Conservation (phyloP, 768 basidiomycete species). For the Rhodotorula graminis region DNA sequence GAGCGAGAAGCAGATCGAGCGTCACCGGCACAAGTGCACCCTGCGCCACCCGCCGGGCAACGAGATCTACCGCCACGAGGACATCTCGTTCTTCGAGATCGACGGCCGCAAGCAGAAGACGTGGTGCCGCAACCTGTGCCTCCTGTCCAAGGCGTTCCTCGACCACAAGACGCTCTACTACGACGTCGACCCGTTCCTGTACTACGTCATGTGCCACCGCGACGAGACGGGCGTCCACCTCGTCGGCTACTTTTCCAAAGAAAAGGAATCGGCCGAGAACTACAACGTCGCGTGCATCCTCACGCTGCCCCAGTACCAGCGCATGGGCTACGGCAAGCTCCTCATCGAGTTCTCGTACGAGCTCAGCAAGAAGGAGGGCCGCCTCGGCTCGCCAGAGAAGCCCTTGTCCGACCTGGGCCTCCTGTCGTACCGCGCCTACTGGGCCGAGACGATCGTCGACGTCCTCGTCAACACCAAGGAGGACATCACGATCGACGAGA, state of each 20-base stretch:
- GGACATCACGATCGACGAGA: constrained; percentile 90
- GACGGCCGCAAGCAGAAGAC: constrained; percentile 93
- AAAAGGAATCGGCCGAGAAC: constrained; percentile 94
- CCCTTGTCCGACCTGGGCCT: constrained; percentile 91
- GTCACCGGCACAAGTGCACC: constrained; percentile 86
- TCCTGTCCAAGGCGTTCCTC: constrained; percentile 95
- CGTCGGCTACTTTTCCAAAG: constrained; percentile 98
- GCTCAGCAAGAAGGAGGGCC: constrained; percentile 90
- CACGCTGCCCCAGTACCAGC: constrained; percentile 96
- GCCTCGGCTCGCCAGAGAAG: constrained; percentile 95
- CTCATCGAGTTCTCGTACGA: constrained; percentile 98
- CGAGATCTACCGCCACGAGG: constrained; percentile 97
- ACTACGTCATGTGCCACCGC: constrained; percentile 91
- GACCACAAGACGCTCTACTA: constrained; percentile 99
- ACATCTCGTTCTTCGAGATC: constrained; percentile 96
- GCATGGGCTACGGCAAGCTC: constrained; percentile 88
- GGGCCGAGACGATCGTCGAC: constrained; percentile 87
- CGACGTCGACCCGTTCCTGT: constrained; percentile 99
- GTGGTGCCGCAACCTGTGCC: constrained; percentile 93
- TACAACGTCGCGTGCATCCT: constrained; percentile 99
- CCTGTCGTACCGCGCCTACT: constrained; percentile 88
- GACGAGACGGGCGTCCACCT: constrained; percentile 88
- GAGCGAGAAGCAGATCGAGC: constrained; percentile 79
- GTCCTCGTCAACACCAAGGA: constrained; percentile 68
- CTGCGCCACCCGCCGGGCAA: constrained; percentile 94